A percentile compares a stretch with the other conserved stretches of the same genome.
phyloP scores from a whole-genome alignment of 2,329 filamentous ascomycete species.

The Scorias spongiosa region DNA sequence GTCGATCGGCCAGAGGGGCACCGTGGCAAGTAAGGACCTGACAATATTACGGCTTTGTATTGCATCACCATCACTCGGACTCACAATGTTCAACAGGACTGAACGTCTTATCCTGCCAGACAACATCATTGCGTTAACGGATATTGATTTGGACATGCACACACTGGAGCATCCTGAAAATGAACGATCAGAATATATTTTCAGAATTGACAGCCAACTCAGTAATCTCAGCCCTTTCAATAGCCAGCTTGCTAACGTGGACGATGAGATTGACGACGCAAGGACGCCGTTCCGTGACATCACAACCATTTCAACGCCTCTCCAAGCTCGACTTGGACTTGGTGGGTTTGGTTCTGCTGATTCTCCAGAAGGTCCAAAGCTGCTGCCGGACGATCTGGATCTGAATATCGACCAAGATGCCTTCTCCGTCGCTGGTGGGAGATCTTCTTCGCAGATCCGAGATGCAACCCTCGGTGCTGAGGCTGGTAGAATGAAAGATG shows the following conservation, averaged over 20 bases:
- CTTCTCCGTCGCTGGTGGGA: too few species aligned
- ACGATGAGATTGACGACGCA: conserved; percentile 25
- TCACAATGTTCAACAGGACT: conserved; percentile 37
- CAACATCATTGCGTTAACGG: conserved; percentile 66
- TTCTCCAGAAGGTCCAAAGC: neutral
- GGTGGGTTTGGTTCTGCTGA: neutral
- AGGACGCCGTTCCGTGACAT: conserved; percentile 27
- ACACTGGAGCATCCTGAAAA: neutral
- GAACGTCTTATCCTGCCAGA: conserved; percentile 65
- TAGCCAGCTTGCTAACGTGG: conserved; percentile 10
- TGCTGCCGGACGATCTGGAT: neutral
- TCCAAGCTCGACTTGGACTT: conserved; percentile 1
- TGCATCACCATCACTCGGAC: conserved; percentile 2
- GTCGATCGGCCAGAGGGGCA: conserved; percentile 53
- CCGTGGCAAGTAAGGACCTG: conserved; percentile 47
- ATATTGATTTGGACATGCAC: conserved; percentile 39
- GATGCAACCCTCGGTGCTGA: too few species aligned
- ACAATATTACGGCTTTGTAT: neutral
- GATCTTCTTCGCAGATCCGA: too few species aligned
- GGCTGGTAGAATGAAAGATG: too few species aligned
- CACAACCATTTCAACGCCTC: conserved; percentile 25
- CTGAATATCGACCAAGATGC: too few species aligned
- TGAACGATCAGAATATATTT: neutral
- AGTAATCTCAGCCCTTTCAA: conserved; percentile 24
- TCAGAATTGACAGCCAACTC: conserved; percentile 4